Evolutionary conservation across 495 filamentous ascomycete species (phyloP), one percentile per base, ranked within the genome.

Genomic region (Lophium mytilinum): DNA sequence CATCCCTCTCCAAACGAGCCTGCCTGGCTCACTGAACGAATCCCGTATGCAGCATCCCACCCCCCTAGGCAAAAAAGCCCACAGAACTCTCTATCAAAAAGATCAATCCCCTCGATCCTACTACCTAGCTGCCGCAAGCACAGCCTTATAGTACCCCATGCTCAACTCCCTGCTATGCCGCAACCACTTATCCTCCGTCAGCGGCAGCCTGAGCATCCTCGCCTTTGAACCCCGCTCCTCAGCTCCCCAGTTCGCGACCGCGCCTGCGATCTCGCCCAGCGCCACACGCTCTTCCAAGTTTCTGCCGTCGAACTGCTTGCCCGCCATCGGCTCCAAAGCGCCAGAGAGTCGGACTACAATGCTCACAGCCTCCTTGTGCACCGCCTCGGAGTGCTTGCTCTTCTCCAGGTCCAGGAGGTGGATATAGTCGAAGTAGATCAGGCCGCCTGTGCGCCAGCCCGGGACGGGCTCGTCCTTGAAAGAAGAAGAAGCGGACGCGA

Each of bases 401-500:
- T 70, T 60, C 45, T 66, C 65, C 51, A 75, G 70, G 39, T 74
- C 67, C 49, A 78, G 56, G 19, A 93, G 72, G 35, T 82, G 76
- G 18, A 94, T 75, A 70, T 86, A 96, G 54, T 92, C 85, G 47
- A 85, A 80, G 62, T 95, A 96, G 15, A 96, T 80, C 50, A 83
- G 80, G 10, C 89, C 92, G 12, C 88, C 90, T 18, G 77, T 70
- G 24, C 83, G 77, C 93, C 93, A 97, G 18, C 81, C 76, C 15
- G 71, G 66, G 2, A 75, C 61, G 7, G 39, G 40, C n/a, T 62
- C 53, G 42, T 35, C 30, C 41, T 15, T 33, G 17, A 36, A 49
- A 34, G 37, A 14, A 8, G 7, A 46, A 15, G 39, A 19, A 40
- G 33, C 9, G 7, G 36, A n/a, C 10, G 15, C 42, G 24, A 2